phyloP scores from a whole-genome alignment of 1,139 yeast species.

The Lizanozyma gosingica region DNA sequence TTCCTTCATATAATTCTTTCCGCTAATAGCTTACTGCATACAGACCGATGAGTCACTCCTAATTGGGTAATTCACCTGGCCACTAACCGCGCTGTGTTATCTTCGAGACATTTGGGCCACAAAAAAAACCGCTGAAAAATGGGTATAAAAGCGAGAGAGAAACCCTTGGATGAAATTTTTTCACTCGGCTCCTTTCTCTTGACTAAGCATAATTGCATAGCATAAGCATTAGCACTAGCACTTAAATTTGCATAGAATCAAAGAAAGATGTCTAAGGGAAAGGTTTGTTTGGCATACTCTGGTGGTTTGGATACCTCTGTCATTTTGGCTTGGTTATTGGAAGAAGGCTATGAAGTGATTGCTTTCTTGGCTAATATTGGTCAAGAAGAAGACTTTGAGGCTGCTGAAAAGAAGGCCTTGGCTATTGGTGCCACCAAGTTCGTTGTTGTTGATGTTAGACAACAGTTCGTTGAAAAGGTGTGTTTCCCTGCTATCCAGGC shows the following conservation, averaged over 20 bases:
- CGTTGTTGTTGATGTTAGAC: conserved; percentile 89
- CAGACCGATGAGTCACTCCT: conserved; percentile 29
- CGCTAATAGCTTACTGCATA: no score
- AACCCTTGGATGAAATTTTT: conserved; percentile 11
- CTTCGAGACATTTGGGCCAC: conserved; percentile 8
- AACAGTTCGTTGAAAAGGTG: conserved; percentile 87
- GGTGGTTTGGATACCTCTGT: conserved; percentile 99
- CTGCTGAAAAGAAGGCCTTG: conserved; percentile 92
- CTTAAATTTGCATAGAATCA: not conserved
- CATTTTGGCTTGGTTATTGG: conserved; percentile 95
- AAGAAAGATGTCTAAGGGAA: conserved; percentile 80
- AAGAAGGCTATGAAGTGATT: conserved; percentile 94
- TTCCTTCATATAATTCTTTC: no score
- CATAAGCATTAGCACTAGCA: conserved; percentile 1
- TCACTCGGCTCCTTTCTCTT: conserved; percentile 6
- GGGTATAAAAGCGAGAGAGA: conserved; percentile 16
- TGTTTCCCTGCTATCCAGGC: conserved; percentile 95
- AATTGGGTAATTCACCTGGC: conserved; percentile 22
- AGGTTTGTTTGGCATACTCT: conserved; percentile 97
- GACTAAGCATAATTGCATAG: not conserved
- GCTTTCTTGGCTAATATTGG: conserved; percentile 98
- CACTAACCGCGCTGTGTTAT: conserved; percentile 32
- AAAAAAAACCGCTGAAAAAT: conserved; percentile 5
- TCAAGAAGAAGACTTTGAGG: conserved; percentile 98
- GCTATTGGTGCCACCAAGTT: conserved; percentile 96